Conservation (phyloP, 495 filamentous ascomycete species). For the Penicillium bialowiezense region DNA sequence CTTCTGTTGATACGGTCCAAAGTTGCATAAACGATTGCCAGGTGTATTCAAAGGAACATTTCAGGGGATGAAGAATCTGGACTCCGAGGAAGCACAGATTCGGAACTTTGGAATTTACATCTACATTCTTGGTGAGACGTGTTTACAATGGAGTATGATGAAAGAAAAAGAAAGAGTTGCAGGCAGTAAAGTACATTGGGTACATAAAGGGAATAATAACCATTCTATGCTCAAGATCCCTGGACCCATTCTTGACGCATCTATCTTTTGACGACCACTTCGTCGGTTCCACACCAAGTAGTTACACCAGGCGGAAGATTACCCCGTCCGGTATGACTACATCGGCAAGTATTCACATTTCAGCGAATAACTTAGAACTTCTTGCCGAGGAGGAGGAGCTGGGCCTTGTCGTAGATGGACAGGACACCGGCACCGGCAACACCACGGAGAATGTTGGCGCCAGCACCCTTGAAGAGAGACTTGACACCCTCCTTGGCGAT, state of each 20-base stretch:
- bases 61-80: no score
- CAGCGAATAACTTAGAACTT: conserved; percentile 77
- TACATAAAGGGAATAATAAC: conserved; percentile 44
- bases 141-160: not conserved
- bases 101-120: no score
- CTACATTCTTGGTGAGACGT: not conserved
- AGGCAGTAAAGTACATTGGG: conserved; percentile 58
- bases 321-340: conserved; percentile 38
- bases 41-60: no score
- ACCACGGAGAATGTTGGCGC: conserved; percentile 99
- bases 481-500: conserved; percentile 92
- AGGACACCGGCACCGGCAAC: conserved; percentile 99
- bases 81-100: no score
- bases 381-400: conserved; percentile 99
- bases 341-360: conserved; percentile 18
- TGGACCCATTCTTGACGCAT: conserved; percentile 43
- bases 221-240: conserved; percentile 47
- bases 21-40: no score
- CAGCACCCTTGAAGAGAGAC: conserved; percentile 99
- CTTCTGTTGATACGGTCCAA: no score
- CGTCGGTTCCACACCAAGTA: conserved; percentile 26
- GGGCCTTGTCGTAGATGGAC: conserved; percentile 99
- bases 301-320: conserved; percentile 23
- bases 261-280: conserved; percentile 48
- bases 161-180: conserved; percentile 49